These are phyloP conservation scores for Cutaneotrichosporon spelunceum DNA, from an alignment of 1,284 basidiomycete genomes.

Conservation along the genomic window DNA sequence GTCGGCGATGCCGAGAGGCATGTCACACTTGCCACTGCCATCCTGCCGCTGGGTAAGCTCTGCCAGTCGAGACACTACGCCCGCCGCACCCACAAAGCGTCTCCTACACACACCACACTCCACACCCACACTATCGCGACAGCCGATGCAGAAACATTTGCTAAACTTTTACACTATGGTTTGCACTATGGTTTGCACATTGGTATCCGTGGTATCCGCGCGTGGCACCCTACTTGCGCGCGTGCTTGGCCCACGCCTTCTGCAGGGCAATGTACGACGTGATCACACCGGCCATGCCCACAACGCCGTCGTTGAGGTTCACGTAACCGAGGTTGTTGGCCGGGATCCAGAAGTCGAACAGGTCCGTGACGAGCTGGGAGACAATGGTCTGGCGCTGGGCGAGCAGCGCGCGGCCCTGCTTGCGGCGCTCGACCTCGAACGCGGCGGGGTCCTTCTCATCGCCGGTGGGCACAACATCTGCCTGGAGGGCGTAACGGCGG, in stretches of 20 bases:
- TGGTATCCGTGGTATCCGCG: not conserved
- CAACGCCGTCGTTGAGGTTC: conserved; percentile 76
- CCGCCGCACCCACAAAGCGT: too few relatives aligned
- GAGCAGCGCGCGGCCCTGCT: conserved; percentile 47
- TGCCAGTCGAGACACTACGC: too few relatives aligned
- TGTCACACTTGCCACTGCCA: too few relatives aligned
- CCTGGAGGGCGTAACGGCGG: conserved; percentile 40
- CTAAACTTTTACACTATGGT: not conserved
- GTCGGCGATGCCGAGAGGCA: too few relatives aligned
- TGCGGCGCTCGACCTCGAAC: conserved; percentile 43
- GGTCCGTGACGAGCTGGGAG: conserved; percentile 49
- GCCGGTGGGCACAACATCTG: conserved; percentile 31
- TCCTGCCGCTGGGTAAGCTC: too few relatives aligned
- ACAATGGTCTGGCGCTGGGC: conserved; percentile 46
- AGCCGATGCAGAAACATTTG: conserved; percentile 1
- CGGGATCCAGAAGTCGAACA: conserved; percentile 70
- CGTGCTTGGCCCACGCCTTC: conserved; percentile 49
- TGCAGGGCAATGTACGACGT: conserved; percentile 55
- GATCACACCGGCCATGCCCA: conserved; percentile 60
- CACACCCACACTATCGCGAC: not conserved
- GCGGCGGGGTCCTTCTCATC: conserved; percentile 33
- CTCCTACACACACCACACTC: not conserved
- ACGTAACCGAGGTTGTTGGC: conserved; percentile 76
- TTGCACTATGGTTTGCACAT: not conserved
- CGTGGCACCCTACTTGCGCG: conserved; percentile 12